Evolutionary conservation across 805 yeast species (phyloP).

Genomic region (Yarrowia sp.): DNA sequence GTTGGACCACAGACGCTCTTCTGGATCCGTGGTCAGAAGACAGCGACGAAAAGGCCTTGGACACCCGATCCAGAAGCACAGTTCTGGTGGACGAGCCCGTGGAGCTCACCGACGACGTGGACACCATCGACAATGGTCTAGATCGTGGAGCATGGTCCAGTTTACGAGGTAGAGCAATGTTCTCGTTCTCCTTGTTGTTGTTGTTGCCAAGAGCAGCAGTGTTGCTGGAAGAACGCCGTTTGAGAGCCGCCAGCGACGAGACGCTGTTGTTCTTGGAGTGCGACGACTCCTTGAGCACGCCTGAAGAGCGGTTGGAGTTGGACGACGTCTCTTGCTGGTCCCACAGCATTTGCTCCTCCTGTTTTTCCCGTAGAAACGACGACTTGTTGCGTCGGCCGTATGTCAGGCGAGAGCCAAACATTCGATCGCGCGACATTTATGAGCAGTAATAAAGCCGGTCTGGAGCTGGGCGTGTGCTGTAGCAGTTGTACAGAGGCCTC

Average conservation of each 20-base stretch:
- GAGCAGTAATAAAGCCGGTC: slow-evolving; percentile 1
- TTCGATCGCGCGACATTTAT: slow-evolving; percentile 25
- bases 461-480: background rate
- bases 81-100: slow-evolving; percentile 40
- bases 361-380: slow-evolving; percentile 25
- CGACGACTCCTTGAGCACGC: slow-evolving; percentile 33
- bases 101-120: slow-evolving; percentile 43
- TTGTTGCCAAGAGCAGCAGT: background rate
- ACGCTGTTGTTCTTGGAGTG: slow-evolving; percentile 29
- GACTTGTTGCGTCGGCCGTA: slow-evolving; percentile 36
- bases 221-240: slow-evolving; percentile 15
- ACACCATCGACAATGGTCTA: slow-evolving; percentile 23
- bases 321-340: slow-evolving; percentile 19
- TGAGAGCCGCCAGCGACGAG: slow-evolving; percentile 24
- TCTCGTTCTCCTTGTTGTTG: slow-evolving; percentile 18
- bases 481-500: background rate
- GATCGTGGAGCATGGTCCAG: slow-evolving; percentile 7
- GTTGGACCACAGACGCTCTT: slow-evolving; percentile 41
- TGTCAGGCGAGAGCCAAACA: slow-evolving; percentile 28
- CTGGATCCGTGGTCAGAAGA: slow-evolving; percentile 27
- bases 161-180: slow-evolving; percentile 16
- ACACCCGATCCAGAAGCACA: slow-evolving; percentile 3
- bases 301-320: background rate
- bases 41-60: slow-evolving; percentile 39
- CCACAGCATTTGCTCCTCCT: slow-evolving; percentile 37